phyloP scores from a whole-genome alignment of 208 protist genomes.

The Trypanosoma conorhini region DNA sequence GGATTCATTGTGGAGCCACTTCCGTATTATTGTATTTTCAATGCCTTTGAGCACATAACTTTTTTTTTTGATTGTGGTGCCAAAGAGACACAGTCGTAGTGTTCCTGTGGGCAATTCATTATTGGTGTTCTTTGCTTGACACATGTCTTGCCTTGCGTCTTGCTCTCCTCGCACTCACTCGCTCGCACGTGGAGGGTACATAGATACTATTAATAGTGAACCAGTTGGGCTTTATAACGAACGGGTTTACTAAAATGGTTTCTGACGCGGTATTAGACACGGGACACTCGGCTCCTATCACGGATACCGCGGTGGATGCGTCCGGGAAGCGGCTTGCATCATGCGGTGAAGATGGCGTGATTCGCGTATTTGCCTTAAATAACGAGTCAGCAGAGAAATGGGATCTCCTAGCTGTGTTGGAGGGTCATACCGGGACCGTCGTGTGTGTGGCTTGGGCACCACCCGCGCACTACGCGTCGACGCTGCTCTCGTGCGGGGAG shows the following conservation, averaged over 20 bases:
- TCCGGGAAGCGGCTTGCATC: slow-evolving; percentile 62
- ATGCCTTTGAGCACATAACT: not conserved
- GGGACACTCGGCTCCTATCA: slow-evolving; percentile 55
- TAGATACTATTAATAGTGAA: not conserved
- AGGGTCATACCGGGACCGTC: slow-evolving; percentile 43
- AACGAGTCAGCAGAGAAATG: not conserved
- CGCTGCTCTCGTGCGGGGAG: slow-evolving; percentile 66
- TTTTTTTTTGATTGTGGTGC: not conserved
- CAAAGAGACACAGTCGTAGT: not conserved
- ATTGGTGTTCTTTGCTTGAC: not conserved
- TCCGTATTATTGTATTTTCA: not conserved
- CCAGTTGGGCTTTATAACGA: not conserved
- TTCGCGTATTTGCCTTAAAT: slow-evolving; percentile 50
- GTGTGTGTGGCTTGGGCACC: slow-evolving; percentile 82
- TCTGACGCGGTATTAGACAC: slow-evolving; percentile 62
- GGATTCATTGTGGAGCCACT: not conserved
- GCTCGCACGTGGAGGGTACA: not conserved
- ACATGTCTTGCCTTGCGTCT: not conserved
- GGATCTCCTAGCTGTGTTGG: slow-evolving; percentile 20
- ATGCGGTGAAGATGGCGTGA: slow-evolving; percentile 63
- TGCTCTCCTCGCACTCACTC: not conserved
- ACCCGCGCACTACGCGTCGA: slow-evolving; percentile 47
- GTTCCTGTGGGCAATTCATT: not conserved
- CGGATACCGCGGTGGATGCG: slow-evolving; percentile 68
- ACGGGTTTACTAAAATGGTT: slow-evolving; percentile 10